phyloP scores from a whole-genome alignment of 2,329 filamentous ascomycete genomes.

The Cadophora sp. region DNA sequence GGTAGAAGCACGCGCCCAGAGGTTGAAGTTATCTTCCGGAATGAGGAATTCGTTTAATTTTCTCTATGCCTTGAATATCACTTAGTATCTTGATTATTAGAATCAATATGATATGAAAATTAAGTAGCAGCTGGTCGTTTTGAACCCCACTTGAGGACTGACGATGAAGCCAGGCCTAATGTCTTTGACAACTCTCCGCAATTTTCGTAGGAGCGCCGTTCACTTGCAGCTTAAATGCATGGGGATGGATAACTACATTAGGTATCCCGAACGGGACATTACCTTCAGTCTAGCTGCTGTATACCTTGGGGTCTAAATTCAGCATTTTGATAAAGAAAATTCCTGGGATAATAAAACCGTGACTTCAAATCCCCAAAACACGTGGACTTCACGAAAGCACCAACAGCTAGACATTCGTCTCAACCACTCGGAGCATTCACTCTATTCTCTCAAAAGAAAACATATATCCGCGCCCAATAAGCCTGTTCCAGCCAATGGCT shows the following conservation, averaged over 20 bases:
- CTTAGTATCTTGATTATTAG: no score
- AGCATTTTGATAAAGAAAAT: neutral
- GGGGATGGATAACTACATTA: neutral
- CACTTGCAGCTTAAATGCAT: neutral
- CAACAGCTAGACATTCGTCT: neutral
- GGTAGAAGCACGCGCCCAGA: neutral
- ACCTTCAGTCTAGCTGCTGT: neutral
- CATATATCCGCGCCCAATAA: neutral
- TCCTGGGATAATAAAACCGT: neutral
- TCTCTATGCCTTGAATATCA: neutral
- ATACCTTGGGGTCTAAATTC: neutral
- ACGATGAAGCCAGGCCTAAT: neutral
- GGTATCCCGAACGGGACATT: slow-evolving; percentile 4
- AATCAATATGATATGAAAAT: neutral
- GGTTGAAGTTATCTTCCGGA: neutral
- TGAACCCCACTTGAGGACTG: neutral
- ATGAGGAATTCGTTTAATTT: neutral
- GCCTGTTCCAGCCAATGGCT: neutral
- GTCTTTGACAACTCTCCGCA: neutral
- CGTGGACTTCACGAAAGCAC: neutral
- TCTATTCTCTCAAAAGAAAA: neutral
- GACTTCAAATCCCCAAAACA: neutral
- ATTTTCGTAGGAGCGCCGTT: neutral
- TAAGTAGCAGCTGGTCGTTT: neutral
- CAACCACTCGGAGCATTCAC: neutral